A percentile compares a stretch with the other conserved stretches of the same genome.
Conservation (phyloP, 1,284 basidiomycete species). For the Papiliotrema nemorosa region DNA sequence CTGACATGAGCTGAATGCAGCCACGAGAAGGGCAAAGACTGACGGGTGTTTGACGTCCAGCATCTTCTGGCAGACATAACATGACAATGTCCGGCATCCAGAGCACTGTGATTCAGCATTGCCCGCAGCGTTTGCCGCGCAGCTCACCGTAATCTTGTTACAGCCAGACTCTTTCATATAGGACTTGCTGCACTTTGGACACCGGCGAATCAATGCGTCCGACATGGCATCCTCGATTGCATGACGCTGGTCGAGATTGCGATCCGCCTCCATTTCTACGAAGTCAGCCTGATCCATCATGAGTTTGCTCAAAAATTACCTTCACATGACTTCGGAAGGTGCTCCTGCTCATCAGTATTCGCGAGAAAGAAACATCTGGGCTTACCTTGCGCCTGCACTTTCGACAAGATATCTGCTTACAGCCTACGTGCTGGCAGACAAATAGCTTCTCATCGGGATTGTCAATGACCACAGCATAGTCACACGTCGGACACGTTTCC, state of each 20-base stretch:
- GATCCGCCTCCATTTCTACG: slow-evolving; percentile 65
- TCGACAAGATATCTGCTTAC: slow-evolving; percentile 69
- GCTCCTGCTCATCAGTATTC: slow-evolving; percentile 59
- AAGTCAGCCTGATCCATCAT: not conserved
- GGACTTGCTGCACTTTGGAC: slow-evolving; percentile 55
- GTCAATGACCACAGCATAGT: slow-evolving; percentile 75
- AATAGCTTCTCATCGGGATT: slow-evolving; percentile 73
- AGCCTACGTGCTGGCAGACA: slow-evolving; percentile 67
- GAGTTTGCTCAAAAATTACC: slow-evolving; percentile 50
- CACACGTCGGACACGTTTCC: slow-evolving; percentile 83
- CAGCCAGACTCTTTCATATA: slow-evolving; percentile 51
- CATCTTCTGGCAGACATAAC: slow-evolving; percentile 73
- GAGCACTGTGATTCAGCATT: slow-evolving; percentile 51
- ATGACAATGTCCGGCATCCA: slow-evolving; percentile 64
- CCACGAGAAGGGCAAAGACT: not conserved
- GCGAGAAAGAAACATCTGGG: slow-evolving; percentile 35
- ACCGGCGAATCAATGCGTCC: slow-evolving; percentile 74
- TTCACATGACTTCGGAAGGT: slow-evolving; percentile 81
- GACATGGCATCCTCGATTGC: slow-evolving; percentile 86
- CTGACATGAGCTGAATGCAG: not conserved
- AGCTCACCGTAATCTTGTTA: slow-evolving; percentile 64
- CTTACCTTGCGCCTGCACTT: slow-evolving; percentile 70
- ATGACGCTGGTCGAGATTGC: slow-evolving; percentile 67
- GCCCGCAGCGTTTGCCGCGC: not conserved
- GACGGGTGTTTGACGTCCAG: slow-evolving; percentile 30